Evolutionary conservation across 2,329 filamentous ascomycete genomes (phyloP), one percentile per base, ranked within the genome.

Genomic region (Seiridium unicorne): DNA sequence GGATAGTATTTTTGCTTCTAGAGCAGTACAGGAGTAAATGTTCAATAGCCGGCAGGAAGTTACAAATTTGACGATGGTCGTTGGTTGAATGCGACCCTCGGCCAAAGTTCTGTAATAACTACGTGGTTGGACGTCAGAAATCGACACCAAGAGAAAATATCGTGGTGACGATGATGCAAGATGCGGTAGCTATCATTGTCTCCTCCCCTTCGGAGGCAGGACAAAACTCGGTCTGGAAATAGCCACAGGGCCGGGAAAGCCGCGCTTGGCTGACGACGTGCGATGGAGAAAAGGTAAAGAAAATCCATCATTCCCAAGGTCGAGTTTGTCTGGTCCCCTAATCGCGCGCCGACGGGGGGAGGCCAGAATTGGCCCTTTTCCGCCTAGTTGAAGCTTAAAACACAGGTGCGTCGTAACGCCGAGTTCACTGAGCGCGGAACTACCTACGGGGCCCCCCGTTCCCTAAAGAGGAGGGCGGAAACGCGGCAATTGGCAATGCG

Each of bases 211-310:
- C 18, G 18, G 18, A 53, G 34, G 35, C 34, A 38, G 49, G 49
- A 53, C 49, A 38, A 53, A 53, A 53, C 49, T 53, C 49, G 49
- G 49, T 35, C 32, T 35, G n/a, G 35, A 51, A 49, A 49, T 26
- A 31, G 31, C n/a, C 10, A 49, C 46, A 31, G 46, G n/a, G 35
- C 35, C 49, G 49, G 49, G 34, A 32, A 53, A 36, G 49, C 49
- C 49, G 49, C 34, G 34, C 49, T 53, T 53, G 49, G 49, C 49
- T 53, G 49, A 53, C 49, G 49, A 38, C 32, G 49, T n/a, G 13
- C 34, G 31, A 13, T 8, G 32, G 34, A 53, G 38, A 53, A 53
- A 53, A 40, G 18, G 18, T 26, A 26, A 26, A 26, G 18, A 6
- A 53, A 35, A n/a, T 32, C 49, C 49, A 35, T 35, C 34, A 38